Percentiles rank a stretch among this genome's conserved stretches.
phyloP scores from a whole-genome alignment of 768 basidiomycete genomes.

The Lyophyllum semitale region DNA sequence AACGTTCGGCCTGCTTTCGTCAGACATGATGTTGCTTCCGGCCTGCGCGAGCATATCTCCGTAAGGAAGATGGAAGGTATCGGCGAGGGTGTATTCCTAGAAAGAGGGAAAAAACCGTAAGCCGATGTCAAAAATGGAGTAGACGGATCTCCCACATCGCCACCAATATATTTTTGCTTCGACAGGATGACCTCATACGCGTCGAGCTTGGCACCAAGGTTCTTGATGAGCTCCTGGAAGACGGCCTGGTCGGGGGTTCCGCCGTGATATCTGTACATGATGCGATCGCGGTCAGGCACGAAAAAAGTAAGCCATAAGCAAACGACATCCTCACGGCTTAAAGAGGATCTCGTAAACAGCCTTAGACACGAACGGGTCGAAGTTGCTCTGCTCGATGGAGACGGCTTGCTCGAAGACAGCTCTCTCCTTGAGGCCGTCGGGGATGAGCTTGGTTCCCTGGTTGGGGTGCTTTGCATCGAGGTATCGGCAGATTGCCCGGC shows the following conservation, averaged over 20 bases:
- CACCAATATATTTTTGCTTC: slow-evolving; percentile 57
- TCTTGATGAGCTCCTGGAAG: slow-evolving; percentile 26
- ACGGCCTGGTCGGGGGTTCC: slow-evolving; percentile 9
- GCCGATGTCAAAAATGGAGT: background rate
- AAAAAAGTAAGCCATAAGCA: too few relatives aligned
- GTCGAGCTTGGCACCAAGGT: slow-evolving; percentile 43
- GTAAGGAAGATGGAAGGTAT: slow-evolving; percentile 21
- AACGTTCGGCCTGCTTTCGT: slow-evolving; percentile 17
- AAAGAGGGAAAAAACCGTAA: background rate
- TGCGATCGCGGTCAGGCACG: background rate
- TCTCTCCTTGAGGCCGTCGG: slow-evolving; percentile 39
- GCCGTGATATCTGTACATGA: slow-evolving; percentile 2
- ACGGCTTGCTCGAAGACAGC: slow-evolving; percentile 50
- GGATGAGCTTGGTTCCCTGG: slow-evolving; percentile 54
- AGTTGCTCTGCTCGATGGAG: slow-evolving; percentile 54
- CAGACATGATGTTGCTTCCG: slow-evolving; percentile 13
- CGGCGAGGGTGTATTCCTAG: slow-evolving; percentile 17
- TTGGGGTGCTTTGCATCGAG: slow-evolving; percentile 52
- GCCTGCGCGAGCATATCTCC: slow-evolving; percentile 12
- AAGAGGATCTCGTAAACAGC: slow-evolving; percentile 52
- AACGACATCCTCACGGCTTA: slow-evolving; percentile 38
- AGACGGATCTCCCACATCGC: slow-evolving; percentile 41
- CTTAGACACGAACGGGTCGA: slow-evolving; percentile 40
- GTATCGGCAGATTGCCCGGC: slow-evolving; percentile 63
- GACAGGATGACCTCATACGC: slow-evolving; percentile 54